Base-by-base conservation (phyloP, 352 stramenopile species). In the Saprolegnia diclina region DNA sequence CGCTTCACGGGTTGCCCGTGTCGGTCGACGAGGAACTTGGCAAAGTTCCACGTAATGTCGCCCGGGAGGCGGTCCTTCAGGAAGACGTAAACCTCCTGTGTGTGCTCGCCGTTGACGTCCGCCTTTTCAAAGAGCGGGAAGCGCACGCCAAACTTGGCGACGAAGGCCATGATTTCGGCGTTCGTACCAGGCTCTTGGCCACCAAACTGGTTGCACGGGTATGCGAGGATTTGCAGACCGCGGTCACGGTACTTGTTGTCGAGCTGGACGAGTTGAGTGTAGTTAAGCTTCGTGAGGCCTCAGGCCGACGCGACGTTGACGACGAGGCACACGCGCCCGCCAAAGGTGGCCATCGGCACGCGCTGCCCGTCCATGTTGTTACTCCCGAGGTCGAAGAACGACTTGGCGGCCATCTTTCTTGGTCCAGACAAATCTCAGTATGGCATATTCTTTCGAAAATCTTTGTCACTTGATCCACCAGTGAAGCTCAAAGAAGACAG, bases 191-290 rank as follows among this genome's bases (percentile, higher is more conserved):
- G 77, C 71, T 90, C 81, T 52, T 89, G 77, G 14, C 52, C 65
- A 0, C 42, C 74, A 68, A 88, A 89, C 54, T 87, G 78, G 59
- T 87, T 83, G 56, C 74, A 80, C 18, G 78, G 78, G 64, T 85
- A 82, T 11, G 63, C 78, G 1, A 85, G 44, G 29, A 85, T 64
- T 16, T 62, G 54, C 19, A 85, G 69, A 16, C 77, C 78, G 10
- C 79, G 64, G 1, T 76, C 66, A 19, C 73, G 53, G 64, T 86
- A 92, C 57, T 86, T 85, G 14, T 78, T 68, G n/a, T 74, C 77
- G 5, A 96, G 64, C 42, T 88, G 69, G 10, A 65, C 73, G 19
- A 96, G 79, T 74, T 96, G 81, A 63, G 76, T 74, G 76, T 96
- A 90, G 38, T 89, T 77, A 26, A 68, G 62, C 54, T 85, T 71